Base-by-base conservation (phyloP, 2,329 filamentous ascomycete genomes). In the Monosporascus sp. region DNA sequence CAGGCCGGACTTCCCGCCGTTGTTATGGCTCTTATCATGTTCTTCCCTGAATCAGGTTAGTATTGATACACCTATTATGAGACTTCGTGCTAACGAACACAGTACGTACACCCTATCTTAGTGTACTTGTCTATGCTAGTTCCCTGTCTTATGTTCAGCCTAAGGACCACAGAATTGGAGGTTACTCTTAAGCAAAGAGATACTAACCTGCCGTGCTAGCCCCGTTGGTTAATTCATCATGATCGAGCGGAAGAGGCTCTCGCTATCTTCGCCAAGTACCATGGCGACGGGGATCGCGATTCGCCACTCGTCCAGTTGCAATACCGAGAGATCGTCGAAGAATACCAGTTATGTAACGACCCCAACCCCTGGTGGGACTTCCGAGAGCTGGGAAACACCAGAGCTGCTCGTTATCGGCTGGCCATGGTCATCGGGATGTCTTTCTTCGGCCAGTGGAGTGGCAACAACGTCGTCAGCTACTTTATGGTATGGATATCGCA, bases 301-400 rank as follows among this genome's bases (percentile, higher is more conserved):
- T 77, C 74, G 0, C 74, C 76, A 0, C 70, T 83, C 49, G 80
- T 83, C 3, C 75, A 78, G 59, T 71, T 83, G 5, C 78, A 85
- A 64, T 80, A 81, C 64, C 76, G 74, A 27, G 79, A 84, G 59
- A 79, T 81, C 63, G 67, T 79, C 27, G 78, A 82, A 62, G 73
- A 78, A 50, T 72, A 78, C 49, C 69, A 69, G 48, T 63, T 73
- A 8, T 75, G 73, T 7, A 70, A 70, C n/a, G 68, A 76, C 17
- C 80, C 82, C 55, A 85, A 85, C 60, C 72, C 76, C 2, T 84
- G 78, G 75, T 85, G 80, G 79, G 77, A 85, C 64, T 84, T 79
- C 69, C 68, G 77, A 9, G 79, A 80, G 56, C 68, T 83, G 19
- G 70, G 74, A 64, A 76, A 79, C 63, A 77, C 73, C 5, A 68